A percentile compares a stretch with the other conserved stretches of the same genome.
Evolutionary conservation across 495 filamentous ascomycete genomes (phyloP).

Genomic region (Elaphomyces granulatus): DNA sequence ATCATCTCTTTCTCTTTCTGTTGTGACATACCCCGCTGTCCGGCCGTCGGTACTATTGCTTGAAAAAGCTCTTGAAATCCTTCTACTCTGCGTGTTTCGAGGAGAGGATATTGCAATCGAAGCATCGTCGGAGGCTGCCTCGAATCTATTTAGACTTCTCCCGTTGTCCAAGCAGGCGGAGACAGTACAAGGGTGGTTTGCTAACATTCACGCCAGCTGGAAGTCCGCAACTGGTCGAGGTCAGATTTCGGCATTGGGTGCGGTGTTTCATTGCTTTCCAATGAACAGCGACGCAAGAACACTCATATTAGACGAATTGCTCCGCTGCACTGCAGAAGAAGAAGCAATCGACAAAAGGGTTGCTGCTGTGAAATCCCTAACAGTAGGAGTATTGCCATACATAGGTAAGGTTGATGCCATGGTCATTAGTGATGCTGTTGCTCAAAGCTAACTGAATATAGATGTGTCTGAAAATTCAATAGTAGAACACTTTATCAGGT

Average conservation of each 20-base stretch:
- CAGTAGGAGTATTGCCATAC: conserved; percentile 31
- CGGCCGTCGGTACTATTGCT: conserved; percentile 15
- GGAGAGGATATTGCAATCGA: conserved; percentile 35
- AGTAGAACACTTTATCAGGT: conserved; percentile 20
- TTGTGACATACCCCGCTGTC: conserved; percentile 4
- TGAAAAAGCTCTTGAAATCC: conserved; percentile 24
- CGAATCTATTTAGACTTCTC: conserved; percentile 28
- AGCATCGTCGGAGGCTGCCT: conserved; percentile 31
- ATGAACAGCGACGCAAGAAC: conserved; percentile 10
- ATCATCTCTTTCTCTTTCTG: conserved; percentile 17
- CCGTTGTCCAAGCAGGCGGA: conserved; percentile 16
- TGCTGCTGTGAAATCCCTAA: conserved; percentile 44
- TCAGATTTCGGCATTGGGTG: conserved; percentile 30
- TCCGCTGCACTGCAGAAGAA: conserved; percentile 26
- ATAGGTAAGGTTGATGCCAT: conserved; percentile 18
- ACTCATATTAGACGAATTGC: conserved; percentile 19
- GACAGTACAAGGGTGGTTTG: conserved; percentile 25
- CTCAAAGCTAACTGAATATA: not conserved
- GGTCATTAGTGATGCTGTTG: not conserved
- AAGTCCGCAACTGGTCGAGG: conserved; percentile 29
- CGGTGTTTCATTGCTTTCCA: conserved; percentile 24
- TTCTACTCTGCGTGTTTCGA: conserved; percentile 30
- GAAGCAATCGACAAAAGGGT: conserved; percentile 44
- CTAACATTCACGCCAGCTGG: conserved; percentile 23
- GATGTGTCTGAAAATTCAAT: not conserved